Base-by-base conservation (phyloP, 495 filamentous ascomycete genomes). In the Bryoglossum gracile region DNA sequence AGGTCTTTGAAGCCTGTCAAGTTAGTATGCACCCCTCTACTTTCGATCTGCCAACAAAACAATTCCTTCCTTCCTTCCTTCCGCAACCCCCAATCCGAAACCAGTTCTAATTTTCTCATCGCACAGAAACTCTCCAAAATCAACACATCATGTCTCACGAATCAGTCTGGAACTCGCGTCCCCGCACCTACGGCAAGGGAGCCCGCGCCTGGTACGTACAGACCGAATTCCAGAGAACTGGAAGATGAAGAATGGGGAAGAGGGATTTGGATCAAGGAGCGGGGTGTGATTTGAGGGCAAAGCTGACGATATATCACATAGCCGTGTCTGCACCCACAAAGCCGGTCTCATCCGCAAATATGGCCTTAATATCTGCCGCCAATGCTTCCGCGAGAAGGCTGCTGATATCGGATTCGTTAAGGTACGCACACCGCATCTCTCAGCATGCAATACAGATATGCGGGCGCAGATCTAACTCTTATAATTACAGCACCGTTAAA, bases 271-370 rank as follows among this genome's bases (percentile, higher is more conserved):
- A 40, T 35, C n/a, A n/a, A 32, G 28, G 28, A 13, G 28, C 28
- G n/a, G 28, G 8, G 6, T 13, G 28, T n/a, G n/a, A n/a, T n/a
- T 30, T 13, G 26, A 5, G 13, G 13, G 5, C 26, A 30, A 46
- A 17, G 8, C 46, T 48, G 60, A 49, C 23, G 28, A 43, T 14
- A n/a, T 11, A 40, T 43, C 26, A 21, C n/a, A 49, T 62, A 92
- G 89, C 84, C 90, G 89, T 67, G 89, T 96, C 74, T 95, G 89
- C 82, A 82, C 86, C 57, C 88, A 95, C 83, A 77, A 75, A 65
- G 90, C 88, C 60, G 89, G 89, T 88, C 78, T 96, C 54, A 91
- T 96, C 81, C 87, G 89, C 78, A 96, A 96, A 76, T 96, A 96
- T 78, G 90, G 90, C 68, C 80, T 98, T 66, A 90, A 96, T 75